A percentile compares a stretch with the other conserved stretches of the same genome.
phyloP scores from a whole-genome alignment of 345 rosid genomes.

The Streptanthus diversifolius region DNA sequence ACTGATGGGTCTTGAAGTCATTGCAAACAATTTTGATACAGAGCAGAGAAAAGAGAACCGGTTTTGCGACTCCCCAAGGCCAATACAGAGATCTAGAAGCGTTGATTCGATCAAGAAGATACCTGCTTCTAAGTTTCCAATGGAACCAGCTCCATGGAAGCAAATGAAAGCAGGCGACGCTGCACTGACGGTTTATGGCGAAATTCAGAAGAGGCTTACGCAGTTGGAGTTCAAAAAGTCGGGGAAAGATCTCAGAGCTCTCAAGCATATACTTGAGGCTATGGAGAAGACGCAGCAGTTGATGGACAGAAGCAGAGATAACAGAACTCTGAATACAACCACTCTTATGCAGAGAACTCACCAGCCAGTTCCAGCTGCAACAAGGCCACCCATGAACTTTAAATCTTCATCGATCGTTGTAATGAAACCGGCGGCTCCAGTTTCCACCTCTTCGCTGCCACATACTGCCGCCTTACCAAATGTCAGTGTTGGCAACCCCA shows the following conservation, averaged over 20 bases:
- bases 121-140: constrained; percentile 48
- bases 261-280: constrained; percentile 80
- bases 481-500: constrained; percentile 33
- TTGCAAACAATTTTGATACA: constrained; percentile 37
- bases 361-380: constrained; percentile 33
- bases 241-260: constrained; percentile 88
- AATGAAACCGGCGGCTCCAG: constrained; percentile 43
- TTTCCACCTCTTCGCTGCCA: constrained; percentile 32
- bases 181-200: constrained; percentile 62
- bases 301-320: constrained; percentile 37
- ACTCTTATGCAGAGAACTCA: constrained; percentile 37
- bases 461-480: constrained; percentile 31
- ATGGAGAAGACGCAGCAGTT: constrained; percentile 65
- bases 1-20: constrained; percentile 85
- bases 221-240: constrained; percentile 71
- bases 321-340: constrained; percentile 30
- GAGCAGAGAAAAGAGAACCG: constrained; percentile 37
- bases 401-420: constrained; percentile 48
- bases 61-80: constrained; percentile 48
- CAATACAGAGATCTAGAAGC: constrained; percentile 39
- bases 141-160: constrained; percentile 75
- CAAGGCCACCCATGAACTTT: constrained; percentile 37
- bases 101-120: constrained; percentile 47
- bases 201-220: constrained; percentile 73
- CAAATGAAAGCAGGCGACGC: constrained; percentile 35